Evolutionary conservation across 768 basidiomycete genomes (phyloP).

Genomic region (Piloderma croceum): DNA sequence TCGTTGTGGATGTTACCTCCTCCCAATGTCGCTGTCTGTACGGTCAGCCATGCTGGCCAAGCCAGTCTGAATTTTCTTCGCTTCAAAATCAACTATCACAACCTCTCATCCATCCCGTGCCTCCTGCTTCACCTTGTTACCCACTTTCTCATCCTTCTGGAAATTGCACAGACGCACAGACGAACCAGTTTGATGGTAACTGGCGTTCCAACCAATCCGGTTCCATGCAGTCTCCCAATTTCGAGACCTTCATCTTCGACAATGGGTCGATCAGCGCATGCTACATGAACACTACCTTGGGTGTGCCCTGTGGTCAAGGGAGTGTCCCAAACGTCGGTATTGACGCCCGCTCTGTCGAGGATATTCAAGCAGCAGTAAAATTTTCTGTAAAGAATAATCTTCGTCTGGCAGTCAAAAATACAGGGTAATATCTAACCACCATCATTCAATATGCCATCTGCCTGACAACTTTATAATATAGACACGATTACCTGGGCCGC

Average conservation of each 20-base stretch:
- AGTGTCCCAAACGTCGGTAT: conserved; percentile 37
- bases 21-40: conserved; percentile 34
- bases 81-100: conserved; percentile 36
- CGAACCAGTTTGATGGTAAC: too few species aligned
- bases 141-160: conserved; percentile 29
- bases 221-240: conserved; percentile 31
- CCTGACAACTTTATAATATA: not conserved
- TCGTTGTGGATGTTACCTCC: not conserved
- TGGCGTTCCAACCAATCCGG: conserved; percentile 36
- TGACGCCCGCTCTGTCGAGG: conserved; percentile 31
- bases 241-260: conserved; percentile 28
- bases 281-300: conserved; percentile 40
- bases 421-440: conserved; percentile 9
- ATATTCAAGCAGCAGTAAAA: conserved; percentile 35
- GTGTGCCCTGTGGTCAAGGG: conserved; percentile 38
- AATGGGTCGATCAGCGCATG: conserved; percentile 47
- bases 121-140: too few species aligned
- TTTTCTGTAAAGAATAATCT: conserved; percentile 34
- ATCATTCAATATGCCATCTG: conserved; percentile 1
- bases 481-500: not conserved
- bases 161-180: conserved; percentile 31
- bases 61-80: conserved; percentile 23
- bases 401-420: conserved; percentile 29
- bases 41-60: conserved; percentile 40
- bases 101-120: conserved; percentile 36